A percentile compares a stretch with the other conserved stretches of the same genome.
Evolutionary conservation across 2,329 filamentous ascomycete genomes (phyloP).

Genomic region (Pseudogymnoascus sp.): DNA sequence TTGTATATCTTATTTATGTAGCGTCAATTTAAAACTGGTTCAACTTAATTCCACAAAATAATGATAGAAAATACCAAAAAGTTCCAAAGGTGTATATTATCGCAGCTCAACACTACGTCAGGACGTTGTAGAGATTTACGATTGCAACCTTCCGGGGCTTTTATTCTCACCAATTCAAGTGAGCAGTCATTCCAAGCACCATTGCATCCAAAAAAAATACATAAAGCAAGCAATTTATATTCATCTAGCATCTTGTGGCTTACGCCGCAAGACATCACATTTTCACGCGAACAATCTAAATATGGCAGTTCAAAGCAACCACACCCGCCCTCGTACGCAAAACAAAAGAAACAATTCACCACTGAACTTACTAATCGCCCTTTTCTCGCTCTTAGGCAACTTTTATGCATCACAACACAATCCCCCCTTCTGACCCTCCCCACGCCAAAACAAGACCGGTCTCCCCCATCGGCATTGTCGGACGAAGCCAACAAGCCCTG

Average conservation of each 20-base stretch:
- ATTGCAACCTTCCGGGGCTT: background rate
- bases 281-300: background rate
- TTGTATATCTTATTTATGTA: background rate
- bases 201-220: background rate
- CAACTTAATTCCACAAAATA: background rate
- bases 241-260: background rate
- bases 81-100: too few relatives aligned
- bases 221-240: background rate
- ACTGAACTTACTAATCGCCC: background rate
- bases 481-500: background rate
- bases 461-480: background rate
- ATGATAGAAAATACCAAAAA: background rate
- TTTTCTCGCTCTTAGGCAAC: background rate
- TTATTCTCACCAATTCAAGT: background rate
- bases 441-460: background rate
- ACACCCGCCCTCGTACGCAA: background rate
- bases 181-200: background rate
- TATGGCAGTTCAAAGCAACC: background rate
- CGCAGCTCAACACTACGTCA: too few relatives aligned
- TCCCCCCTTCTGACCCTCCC: background rate
- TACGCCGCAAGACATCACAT: background rate
- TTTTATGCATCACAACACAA: background rate
- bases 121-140: too few relatives aligned
- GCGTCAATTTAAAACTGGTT: background rate
- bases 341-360: constrained; percentile 6